These are phyloP conservation scores for Backusella tarrabulga DNA, from an alignment of 192 early-diverging fungal genomes.

Conservation along the genomic window DNA sequence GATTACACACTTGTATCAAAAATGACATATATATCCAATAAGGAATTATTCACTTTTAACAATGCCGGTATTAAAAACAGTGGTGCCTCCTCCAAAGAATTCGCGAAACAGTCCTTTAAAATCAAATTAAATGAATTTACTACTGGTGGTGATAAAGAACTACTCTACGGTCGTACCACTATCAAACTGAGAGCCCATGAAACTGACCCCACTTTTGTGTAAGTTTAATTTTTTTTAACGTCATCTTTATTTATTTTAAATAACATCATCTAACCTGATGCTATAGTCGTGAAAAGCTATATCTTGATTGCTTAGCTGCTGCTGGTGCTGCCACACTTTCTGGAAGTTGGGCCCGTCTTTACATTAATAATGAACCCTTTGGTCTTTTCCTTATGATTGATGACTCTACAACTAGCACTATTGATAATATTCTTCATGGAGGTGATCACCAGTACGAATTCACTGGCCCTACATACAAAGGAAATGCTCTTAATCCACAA, in stretches of 20 bases:
- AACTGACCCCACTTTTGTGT: slow-evolving; percentile 45
- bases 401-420: slow-evolving; percentile 22
- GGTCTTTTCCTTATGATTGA: slow-evolving; percentile 47
- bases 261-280: neutral
- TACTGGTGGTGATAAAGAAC: slow-evolving; percentile 27
- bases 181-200: slow-evolving; percentile 45
- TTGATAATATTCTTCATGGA: slow-evolving; percentile 8
- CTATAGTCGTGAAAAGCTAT: slow-evolving; percentile 35
- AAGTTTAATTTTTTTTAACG: neutral
- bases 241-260: neutral
- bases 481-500: slow-evolving; percentile 21
- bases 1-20: slow-evolving; percentile 25
- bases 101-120: slow-evolving; percentile 36
- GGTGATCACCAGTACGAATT: slow-evolving; percentile 7
- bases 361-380: slow-evolving; percentile 41
- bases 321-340: slow-evolving; percentile 41
- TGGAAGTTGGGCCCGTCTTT: slow-evolving; percentile 42
- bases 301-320: slow-evolving; percentile 39
- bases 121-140: slow-evolving; percentile 40
- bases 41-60: slow-evolving; percentile 31
- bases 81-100: slow-evolving; percentile 46
- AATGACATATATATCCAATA: slow-evolving; percentile 40
- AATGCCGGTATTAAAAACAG: slow-evolving; percentile 41
- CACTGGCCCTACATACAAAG: slow-evolving; percentile 23
- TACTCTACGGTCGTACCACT: slow-evolving; percentile 37